Evolutionary conservation across 139 green algal species (phyloP).

Genomic region (Chlorella sp.): DNA sequence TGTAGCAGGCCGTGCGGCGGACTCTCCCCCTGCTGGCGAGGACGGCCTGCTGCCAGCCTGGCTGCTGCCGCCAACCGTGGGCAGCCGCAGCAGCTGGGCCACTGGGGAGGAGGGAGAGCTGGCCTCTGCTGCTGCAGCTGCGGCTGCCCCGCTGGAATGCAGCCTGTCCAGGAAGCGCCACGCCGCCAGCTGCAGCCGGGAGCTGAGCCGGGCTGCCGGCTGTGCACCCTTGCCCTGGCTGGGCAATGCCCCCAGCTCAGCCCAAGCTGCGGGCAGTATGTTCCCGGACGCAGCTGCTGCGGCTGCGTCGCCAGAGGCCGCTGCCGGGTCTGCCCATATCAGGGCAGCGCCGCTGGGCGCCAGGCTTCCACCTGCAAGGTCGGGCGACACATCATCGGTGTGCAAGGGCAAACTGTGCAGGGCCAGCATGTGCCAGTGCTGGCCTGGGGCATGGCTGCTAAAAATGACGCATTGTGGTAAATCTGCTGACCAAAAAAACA

Average conservation of each 20-base stretch:
- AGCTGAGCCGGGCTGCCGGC: not conserved
- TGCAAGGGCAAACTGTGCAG: not conserved
- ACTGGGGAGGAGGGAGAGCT: not conserved
- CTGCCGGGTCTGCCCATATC: constrained; percentile 16
- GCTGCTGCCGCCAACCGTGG: not conserved
- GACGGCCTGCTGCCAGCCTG: not conserved
- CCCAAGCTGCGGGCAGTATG: not conserved
- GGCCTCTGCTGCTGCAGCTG: not conserved
- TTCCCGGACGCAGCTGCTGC: not conserved
- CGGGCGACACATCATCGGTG: too few relatives aligned
- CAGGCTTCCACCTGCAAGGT: not conserved
- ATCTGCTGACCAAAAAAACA: too few relatives aligned
- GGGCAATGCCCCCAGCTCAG: not conserved
- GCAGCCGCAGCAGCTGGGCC: not conserved
- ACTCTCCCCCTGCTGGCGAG: not conserved
- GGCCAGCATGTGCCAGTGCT: too few relatives aligned
- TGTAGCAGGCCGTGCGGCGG: not conserved
- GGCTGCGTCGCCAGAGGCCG: not conserved
- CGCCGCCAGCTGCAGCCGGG: not conserved
- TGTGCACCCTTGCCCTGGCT: not conserved
- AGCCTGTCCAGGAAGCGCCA: constrained; percentile 8
- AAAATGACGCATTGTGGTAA: too few relatives aligned
- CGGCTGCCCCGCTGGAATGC: constrained; percentile 8
- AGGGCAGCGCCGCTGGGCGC: constrained; percentile 1
- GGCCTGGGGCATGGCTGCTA: too few relatives aligned